Conservation (phyloP, 2,329 filamentous ascomycete species). For the Polychaeton citri region DNA sequence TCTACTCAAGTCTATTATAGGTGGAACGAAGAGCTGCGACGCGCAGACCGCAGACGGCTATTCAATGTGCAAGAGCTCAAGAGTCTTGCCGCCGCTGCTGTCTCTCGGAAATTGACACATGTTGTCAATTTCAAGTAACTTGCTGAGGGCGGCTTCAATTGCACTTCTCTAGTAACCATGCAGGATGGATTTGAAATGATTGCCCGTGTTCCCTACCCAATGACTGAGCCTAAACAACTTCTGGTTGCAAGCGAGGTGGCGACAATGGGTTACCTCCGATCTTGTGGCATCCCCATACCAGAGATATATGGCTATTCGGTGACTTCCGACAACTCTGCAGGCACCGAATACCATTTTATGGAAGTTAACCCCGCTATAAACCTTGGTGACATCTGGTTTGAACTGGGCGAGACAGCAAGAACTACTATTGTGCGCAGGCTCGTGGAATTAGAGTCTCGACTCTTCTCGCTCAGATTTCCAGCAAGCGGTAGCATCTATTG, state of each 20-base stretch:
- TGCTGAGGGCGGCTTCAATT: constrained; percentile 25
- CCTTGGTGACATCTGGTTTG: constrained; percentile 8
- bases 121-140: constrained; percentile 16
- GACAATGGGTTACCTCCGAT: constrained; percentile 12
- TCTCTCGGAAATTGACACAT: constrained; percentile 8
- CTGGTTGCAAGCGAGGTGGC: constrained; percentile 15
- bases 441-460: constrained; percentile 16
- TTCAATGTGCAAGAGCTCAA: constrained; percentile 11
- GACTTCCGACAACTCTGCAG: constrained; percentile 11
- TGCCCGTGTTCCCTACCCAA: constrained; percentile 11
- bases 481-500: constrained; percentile 23
- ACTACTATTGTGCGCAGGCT: constrained; percentile 14
- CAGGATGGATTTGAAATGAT: constrained; percentile 12
- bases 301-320: constrained; percentile 10
- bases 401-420: constrained; percentile 11
- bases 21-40: background rate
- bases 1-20: no score
- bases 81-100: constrained; percentile 16
- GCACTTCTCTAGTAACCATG: constrained; percentile 13
- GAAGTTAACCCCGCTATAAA: constrained; percentile 8
- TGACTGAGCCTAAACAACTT: constrained; percentile 4
- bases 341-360: constrained; percentile 16
- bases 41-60: background rate
- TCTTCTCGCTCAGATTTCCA: constrained; percentile 17
- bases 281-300: constrained; percentile 10